Evolutionary conservation across 257 asterid species (phyloP), one percentile per base, ranked within the genome.

Genomic region (Solanum chiquidenum): DNA sequence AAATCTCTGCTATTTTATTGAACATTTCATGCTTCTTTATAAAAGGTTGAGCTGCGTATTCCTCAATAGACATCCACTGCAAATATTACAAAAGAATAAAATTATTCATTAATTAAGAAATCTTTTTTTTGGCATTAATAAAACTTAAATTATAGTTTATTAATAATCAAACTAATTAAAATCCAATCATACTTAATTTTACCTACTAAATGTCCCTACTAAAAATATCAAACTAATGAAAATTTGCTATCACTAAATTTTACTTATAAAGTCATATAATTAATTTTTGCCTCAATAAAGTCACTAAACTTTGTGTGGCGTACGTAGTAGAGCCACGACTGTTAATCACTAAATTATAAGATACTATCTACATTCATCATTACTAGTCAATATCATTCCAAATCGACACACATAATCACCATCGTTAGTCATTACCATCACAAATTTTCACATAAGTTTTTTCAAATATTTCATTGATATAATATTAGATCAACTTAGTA

Each of bases 21-120:
- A 91, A 85, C 86, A 94, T 93, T 38, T 93, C 92, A 21, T 94
- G 93, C 82, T 93, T 92, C 91, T 93, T 93, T 4, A 95, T 87
- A 31, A 94, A 89, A 31, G 95, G 94, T 86, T 95, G 99, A 40
- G 94, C 93, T 84, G 84, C 91, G 42, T 95, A 95, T 90, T 95
- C 98, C 87, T 95, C 94, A 6, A 91, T 93, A 5, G 94, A 92
- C 99, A 96, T 94, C 99, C 98, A 96, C 98, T 95, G 95, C 60
- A 89, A 84, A 80, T 46, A 83, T 12, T 13, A 37, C 86, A 34
- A 44, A 64, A 21, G 33, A 29, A 75, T 12, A 42, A 83, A 27
- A 77, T 11, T 77, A 12, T 40, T 25, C 33, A 40, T 42, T 77
- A n/a, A 64, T 64, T n/a, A 42, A 77, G 38, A 77, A 77, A 42